phyloP scores from a whole-genome alignment of 1,284 basidiomycete genomes.

The Puccinia horiana region DNA sequence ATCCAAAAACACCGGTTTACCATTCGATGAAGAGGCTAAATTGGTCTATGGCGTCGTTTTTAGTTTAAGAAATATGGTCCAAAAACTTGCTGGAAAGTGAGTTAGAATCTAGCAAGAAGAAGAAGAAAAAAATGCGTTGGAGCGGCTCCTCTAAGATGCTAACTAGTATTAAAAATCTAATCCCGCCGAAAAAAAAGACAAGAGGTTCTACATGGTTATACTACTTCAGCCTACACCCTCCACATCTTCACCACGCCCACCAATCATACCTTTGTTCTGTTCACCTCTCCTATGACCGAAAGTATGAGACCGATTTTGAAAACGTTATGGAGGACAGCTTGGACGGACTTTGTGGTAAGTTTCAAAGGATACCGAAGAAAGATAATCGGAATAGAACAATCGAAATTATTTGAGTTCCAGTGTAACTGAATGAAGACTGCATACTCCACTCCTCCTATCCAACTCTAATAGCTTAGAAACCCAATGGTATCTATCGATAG shows the following conservation, averaged over 20 bases:
- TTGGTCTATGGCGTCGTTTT: constrained; percentile 94
- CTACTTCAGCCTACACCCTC: constrained; percentile 87
- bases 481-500: constrained; percentile 39
- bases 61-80: constrained; percentile 89
- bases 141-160: no score
- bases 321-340: constrained; percentile 87
- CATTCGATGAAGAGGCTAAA: constrained; percentile 97
- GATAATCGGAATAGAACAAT: no score
- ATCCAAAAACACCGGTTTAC: constrained; percentile 61
- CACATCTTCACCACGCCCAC: constrained; percentile 89
- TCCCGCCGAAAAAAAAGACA: background rate
- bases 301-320: constrained; percentile 74
- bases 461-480: constrained; percentile 22
- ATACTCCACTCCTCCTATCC: no score
- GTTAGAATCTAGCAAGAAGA: no score
- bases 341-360: constrained; percentile 88
- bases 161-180: no score
- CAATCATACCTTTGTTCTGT: constrained; percentile 91
- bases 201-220: constrained; percentile 64
- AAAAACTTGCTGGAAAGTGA: constrained; percentile 66
- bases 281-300: constrained; percentile 72
- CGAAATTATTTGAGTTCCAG: no score
- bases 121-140: no score
- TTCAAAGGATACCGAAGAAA: no score
- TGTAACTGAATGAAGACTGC: no score